Conservation (phyloP, 768 basidiomycete genomes). For the Hygrocybe punicea region DNA sequence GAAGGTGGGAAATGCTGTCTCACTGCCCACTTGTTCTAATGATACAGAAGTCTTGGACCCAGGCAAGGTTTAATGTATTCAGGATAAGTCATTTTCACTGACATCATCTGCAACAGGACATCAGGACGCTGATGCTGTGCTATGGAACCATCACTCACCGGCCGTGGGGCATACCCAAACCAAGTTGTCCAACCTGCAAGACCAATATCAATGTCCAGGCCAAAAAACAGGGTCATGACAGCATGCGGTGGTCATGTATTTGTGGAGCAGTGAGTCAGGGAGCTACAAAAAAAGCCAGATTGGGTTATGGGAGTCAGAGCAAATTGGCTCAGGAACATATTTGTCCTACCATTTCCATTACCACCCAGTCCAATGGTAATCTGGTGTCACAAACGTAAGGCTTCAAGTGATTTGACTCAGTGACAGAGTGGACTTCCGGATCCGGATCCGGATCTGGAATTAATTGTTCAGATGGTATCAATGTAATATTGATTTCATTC, state of each 20-base stretch:
- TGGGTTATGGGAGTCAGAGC: not conserved
- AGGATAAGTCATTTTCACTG: not conserved
- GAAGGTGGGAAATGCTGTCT: not conserved
- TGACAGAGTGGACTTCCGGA: slow-evolving; percentile 33
- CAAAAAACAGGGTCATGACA: not conserved
- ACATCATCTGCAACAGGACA: not conserved
- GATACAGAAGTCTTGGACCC: not conserved
- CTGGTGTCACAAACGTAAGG: not conserved
- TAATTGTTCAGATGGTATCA: no score
- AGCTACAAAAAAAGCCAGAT: not conserved
- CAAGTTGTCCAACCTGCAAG: not conserved
- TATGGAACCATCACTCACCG: not conserved
- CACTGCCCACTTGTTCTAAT: not conserved
- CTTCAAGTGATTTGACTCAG: not conserved
- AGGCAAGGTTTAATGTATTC: not conserved
- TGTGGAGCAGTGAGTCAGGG: not conserved
- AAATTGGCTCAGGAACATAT: not conserved
- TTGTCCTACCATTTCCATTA: not conserved
- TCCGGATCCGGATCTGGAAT: no score
- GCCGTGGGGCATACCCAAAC: not conserved
- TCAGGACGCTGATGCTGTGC: not conserved
- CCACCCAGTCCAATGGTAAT: not conserved
- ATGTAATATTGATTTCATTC: no score
- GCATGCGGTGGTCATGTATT: not conserved
- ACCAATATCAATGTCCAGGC: not conserved